Percentiles rank a stretch among this genome's conserved stretches.
These are phyloP conservation scores for Penicillium turbatum DNA, from an alignment of 495 filamentous ascomycete species.

Conservation along the genomic window DNA sequence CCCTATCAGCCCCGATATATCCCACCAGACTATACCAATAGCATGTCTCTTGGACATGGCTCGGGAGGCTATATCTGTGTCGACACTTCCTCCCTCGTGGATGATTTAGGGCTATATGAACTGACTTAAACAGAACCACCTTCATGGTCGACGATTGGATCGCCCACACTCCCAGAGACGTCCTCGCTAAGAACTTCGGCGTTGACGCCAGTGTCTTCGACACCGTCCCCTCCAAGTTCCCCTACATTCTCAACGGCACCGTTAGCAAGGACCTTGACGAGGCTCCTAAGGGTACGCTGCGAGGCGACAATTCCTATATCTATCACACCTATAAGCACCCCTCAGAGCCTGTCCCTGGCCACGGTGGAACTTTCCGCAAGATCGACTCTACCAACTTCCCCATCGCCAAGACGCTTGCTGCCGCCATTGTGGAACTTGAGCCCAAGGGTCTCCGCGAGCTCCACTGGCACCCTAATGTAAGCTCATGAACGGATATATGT, in stretches of 20 bases:
- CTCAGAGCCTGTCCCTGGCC: slow-evolving; percentile 51
- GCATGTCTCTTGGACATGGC: too few relatives aligned
- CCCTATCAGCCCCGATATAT: background rate
- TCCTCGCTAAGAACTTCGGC: slow-evolving; percentile 64
- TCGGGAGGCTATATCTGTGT: too few relatives aligned
- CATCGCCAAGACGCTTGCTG: slow-evolving; percentile 55
- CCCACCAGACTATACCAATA: too few relatives aligned
- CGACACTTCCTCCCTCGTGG: too few relatives aligned
- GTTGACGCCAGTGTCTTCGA: slow-evolving; percentile 53
- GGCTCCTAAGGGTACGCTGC: slow-evolving; percentile 43
- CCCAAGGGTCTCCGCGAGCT: slow-evolving; percentile 58
- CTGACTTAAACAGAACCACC: slow-evolving; percentile 43
- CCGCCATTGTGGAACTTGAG: slow-evolving; percentile 55
- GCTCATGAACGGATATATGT: slow-evolving; percentile 1
- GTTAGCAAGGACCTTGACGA: slow-evolving; percentile 46
- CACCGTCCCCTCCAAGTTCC: slow-evolving; percentile 51
- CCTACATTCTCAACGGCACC: slow-evolving; percentile 57
- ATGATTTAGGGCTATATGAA: background rate
- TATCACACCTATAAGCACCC: slow-evolving; percentile 50
- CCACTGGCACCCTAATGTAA: slow-evolving; percentile 66
- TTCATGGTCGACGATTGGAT: slow-evolving; percentile 65
- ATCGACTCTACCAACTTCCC: slow-evolving; percentile 62
- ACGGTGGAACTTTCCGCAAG: slow-evolving; percentile 54
- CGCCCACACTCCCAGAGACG: slow-evolving; percentile 53
- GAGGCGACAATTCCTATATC: slow-evolving; percentile 53